Base-by-base conservation (phyloP, 139 green algal genomes). In the Chlorella sp. region DNA sequence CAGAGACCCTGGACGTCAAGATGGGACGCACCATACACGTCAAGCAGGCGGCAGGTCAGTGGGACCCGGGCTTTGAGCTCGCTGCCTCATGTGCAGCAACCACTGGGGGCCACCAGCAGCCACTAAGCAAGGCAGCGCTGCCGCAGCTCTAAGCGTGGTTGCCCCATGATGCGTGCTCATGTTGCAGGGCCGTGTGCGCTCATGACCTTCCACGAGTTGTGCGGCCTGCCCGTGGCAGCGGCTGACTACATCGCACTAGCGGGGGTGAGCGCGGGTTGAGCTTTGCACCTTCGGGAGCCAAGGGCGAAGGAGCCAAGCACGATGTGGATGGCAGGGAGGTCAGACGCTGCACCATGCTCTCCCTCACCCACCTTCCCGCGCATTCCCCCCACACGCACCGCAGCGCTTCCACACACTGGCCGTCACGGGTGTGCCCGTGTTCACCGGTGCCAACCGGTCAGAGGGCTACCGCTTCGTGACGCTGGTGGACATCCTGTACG, bases 401-500 rank as follows among this genome's bases (percentile, higher is more conserved):
- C 61, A 81, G 33, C 2, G 59, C n/a, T 96, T 81, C 80, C 87
- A 96, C 84, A 95, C 91, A 0, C 22, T 96, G 20, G 88, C 85
- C 2, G 26, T 98, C 49, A 62, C 73, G 22, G 93, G 88, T 2
- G 84, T 98, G 34, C 94, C 94, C 0, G 49, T 82, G 2, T 96
- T 98, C 63, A 84, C 35, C 0, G 83, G 72, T 0, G 70, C 76
- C 33, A 96, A 88, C 72, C 71, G 80, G 2, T 70, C 69, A 1
- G 73, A 86, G 35, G 92, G 82, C 0, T 96, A 97, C 82, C 88
- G 94, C 72, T 98, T 98, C 74, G 88, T 98, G 24, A 96, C 88
- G 26, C 85, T 98, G 2, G 83, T 98, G 26, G 94, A 98, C 76
- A 85, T 97, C 6, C 62, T 97, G 79, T 98, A 98, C 75, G 94